phyloP scores from a whole-genome alignment of 1,139 yeast species.

The Neolecta irregularis region DNA sequence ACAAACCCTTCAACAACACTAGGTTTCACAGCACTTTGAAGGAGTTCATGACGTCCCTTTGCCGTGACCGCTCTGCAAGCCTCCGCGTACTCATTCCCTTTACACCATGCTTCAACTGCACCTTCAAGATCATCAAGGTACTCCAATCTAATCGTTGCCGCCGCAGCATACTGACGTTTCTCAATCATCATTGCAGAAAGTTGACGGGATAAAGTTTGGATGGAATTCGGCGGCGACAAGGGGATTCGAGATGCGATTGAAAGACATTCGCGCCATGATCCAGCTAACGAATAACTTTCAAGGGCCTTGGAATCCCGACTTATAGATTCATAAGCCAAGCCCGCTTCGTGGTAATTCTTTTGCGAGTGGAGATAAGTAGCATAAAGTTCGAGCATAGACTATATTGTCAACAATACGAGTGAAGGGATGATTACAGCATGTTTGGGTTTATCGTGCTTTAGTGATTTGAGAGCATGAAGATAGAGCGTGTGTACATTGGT shows the following conservation, averaged over 20 bases:
- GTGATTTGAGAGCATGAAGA: slow-evolving; percentile 41
- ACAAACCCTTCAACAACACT: slow-evolving; percentile 81
- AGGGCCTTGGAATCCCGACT: slow-evolving; percentile 44
- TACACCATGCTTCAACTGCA: slow-evolving; percentile 55
- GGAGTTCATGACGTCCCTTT: slow-evolving; percentile 27
- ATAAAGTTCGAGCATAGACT: slow-evolving; percentile 30
- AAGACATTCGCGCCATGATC: slow-evolving; percentile 72
- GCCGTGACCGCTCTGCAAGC: slow-evolving; percentile 52
- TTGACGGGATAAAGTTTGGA: too few relatives aligned
- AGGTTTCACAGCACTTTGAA: slow-evolving; percentile 45
- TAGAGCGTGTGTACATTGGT: slow-evolving; percentile 62
- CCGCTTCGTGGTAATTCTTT: slow-evolving; percentile 20
- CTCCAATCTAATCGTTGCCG: slow-evolving; percentile 61
- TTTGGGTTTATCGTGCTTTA: background rate
- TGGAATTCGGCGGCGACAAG: too few relatives aligned
- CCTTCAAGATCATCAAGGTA: slow-evolving; percentile 46
- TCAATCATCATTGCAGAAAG: slow-evolving; percentile 45
- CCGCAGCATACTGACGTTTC: slow-evolving; percentile 60
- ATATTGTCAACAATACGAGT: background rate
- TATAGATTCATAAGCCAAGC: slow-evolving; percentile 65
- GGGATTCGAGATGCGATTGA: too few relatives aligned
- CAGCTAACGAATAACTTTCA: slow-evolving; percentile 47
- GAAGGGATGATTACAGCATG: slow-evolving; percentile 1
- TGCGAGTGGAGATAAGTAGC: slow-evolving; percentile 45
- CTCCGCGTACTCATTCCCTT: slow-evolving; percentile 56